Evolutionary conservation across 2,329 filamentous ascomycete genomes (phyloP), one percentile per base, ranked within the genome.

Genomic region (Eutypella sp.): DNA sequence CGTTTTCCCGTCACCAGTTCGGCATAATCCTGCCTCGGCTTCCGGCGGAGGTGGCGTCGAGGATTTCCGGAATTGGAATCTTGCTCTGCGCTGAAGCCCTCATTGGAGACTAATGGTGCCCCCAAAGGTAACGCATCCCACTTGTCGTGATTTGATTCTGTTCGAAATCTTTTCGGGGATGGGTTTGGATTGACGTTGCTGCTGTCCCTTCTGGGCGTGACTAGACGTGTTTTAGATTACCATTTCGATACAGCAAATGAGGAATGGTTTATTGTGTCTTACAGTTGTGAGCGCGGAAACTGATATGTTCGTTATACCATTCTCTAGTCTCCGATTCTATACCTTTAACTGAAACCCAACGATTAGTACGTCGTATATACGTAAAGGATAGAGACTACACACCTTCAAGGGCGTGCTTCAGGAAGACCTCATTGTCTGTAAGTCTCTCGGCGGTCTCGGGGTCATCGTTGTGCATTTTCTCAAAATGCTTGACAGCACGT

Each of bases 361-460:
- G 50, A 52, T 44, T 40, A 47, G 19, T 15, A 3, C 2, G 10
- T 15, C 15, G 6, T 10, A 11, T 11, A 10, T 23, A 13, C 44
- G 23, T 11, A 37, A 20, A 18, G 16, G 15, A 29, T 33, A 33
- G 11, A n/a, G 13, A 22, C n/a, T 29, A 23, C 49, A 27, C 46
- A 60, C 61, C 57, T 51, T 58, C 50, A 15, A 47, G 56, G 10
- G 60, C 56, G 39, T 55, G 63, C 3, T 52, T 52, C n/a, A 60
- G 54, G 39, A 64, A 64, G 4, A 64, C 61, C n/a, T 51, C 52
- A 7, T 61, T 58, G 22, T 63, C 62, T 9, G 59, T 53, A n/a
- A 60, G 42, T 40, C 57, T 50, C 19, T 51, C 48, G 1, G 45
- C 42, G 13, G 51, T 41, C 2, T 38, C 37, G 6, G 42, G 46